Conservation (phyloP, 495 filamentous ascomycete species). For the Talaromyces proteolyticus region DNA sequence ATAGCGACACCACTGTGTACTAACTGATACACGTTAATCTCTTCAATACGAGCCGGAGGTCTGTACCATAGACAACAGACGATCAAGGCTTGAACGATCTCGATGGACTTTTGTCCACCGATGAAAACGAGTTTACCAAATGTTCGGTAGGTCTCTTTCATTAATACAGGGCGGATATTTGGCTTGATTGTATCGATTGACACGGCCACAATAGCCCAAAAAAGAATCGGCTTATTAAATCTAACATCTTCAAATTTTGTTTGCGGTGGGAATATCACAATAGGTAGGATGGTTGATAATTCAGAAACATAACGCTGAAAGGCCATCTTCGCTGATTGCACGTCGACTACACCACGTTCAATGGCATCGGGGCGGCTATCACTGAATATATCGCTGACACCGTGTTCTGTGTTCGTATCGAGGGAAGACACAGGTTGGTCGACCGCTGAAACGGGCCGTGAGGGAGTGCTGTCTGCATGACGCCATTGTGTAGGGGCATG, state of each 20-base stretch:
- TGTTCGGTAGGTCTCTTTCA: constrained; percentile 63
- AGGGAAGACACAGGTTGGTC: neutral
- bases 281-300: constrained; percentile 69
- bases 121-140: constrained; percentile 72
- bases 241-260: constrained; percentile 65
- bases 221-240: constrained; percentile 67
- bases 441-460: neutral
- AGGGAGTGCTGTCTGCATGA: constrained; percentile 1
- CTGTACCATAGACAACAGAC: constrained; percentile 74
- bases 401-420: neutral
- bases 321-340: constrained; percentile 54
- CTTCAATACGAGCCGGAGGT: constrained; percentile 75
- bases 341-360: constrained; percentile 60
- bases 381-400: constrained; percentile 8
- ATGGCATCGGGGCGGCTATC: constrained; percentile 56
- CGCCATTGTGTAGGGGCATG: constrained; percentile 15
- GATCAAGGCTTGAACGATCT: constrained; percentile 77
- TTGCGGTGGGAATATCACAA: constrained; percentile 65
- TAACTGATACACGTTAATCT: constrained; percentile 87
- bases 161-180: constrained; percentile 51
- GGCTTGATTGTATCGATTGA: constrained; percentile 59
- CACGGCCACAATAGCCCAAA: constrained; percentile 69
- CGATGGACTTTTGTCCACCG: constrained; percentile 75
- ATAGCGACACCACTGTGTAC: constrained; percentile 78
- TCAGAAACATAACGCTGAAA: constrained; percentile 64